Percentiles rank a stretch among this genome's conserved stretches.
Evolutionary conservation across 2,329 filamentous ascomycete species (phyloP).

Genomic region (Biscogniauxia mediterranea): DNA sequence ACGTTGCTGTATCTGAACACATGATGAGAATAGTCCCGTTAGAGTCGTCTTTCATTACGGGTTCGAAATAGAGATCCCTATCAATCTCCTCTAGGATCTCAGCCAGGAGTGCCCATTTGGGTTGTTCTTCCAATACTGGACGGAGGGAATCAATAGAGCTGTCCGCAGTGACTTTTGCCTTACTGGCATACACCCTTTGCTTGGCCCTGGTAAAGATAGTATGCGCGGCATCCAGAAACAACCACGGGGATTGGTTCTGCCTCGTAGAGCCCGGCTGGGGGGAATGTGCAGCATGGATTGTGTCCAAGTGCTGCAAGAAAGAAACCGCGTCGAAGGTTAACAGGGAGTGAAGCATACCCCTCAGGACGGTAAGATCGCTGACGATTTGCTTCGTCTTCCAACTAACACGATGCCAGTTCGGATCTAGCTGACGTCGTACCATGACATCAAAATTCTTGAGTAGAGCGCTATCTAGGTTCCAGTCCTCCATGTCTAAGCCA

Average conservation of each 20-base stretch:
- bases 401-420: constrained; percentile 95
- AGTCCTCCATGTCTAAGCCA: constrained; percentile 92
- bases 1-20: constrained; percentile 86
- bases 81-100: constrained; percentile 94
- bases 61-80: constrained; percentile 81
- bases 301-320: constrained; percentile 91
- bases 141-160: constrained; percentile 60
- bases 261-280: constrained; percentile 83
- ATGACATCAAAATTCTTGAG: constrained; percentile 90
- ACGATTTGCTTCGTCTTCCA: constrained; percentile 96
- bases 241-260: constrained; percentile 90
- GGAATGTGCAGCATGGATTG: constrained; percentile 85
- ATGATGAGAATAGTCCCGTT: constrained; percentile 94
- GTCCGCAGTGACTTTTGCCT: constrained; percentile 51
- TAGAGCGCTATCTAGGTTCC: constrained; percentile 90
- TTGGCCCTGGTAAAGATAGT: constrained; percentile 91
- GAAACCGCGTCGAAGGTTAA: constrained; percentile 86
- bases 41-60: constrained; percentile 72
- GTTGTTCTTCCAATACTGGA: constrained; percentile 87
- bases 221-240: constrained; percentile 92
- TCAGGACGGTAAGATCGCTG: constrained; percentile 78
- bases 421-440: constrained; percentile 85
- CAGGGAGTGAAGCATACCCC: constrained; percentile 77
- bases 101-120: constrained; percentile 88
- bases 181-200: constrained; percentile 78